Evolutionary conservation across 257 asterid species (phyloP).

Genomic region (Lycium barbarum): DNA sequence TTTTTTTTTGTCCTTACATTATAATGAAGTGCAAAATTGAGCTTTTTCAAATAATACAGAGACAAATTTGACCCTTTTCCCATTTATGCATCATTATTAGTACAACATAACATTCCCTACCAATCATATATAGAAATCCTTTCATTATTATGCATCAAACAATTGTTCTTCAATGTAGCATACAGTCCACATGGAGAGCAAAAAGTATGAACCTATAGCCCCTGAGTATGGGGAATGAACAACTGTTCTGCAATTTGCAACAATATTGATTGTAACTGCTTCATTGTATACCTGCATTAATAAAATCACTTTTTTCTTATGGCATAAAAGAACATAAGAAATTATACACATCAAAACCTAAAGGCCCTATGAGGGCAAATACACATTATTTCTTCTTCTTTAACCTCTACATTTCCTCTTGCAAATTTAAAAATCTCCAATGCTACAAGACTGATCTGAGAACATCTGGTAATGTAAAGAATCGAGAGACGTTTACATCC

Average conservation of each 20-base stretch:
- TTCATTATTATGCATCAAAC: not conserved
- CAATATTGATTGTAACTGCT: not conserved
- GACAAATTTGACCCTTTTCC: not conserved
- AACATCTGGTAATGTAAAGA: conserved; percentile 53
- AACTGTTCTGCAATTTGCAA: too few relatives aligned
- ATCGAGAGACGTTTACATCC: conserved; percentile 61
- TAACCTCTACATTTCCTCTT: conserved; percentile 57
- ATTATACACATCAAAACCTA: conserved; percentile 26
- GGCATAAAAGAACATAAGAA: not conserved
- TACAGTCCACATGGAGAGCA: not conserved
- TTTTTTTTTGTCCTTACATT: not conserved
- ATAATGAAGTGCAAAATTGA: not conserved
- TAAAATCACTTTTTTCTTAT: not conserved
- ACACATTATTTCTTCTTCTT: conserved; percentile 59
- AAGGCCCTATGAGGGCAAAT: conserved; percentile 56
- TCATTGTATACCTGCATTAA: not conserved
- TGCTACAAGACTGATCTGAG: conserved; percentile 41
- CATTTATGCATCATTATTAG: not conserved
- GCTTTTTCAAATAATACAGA: not conserved
- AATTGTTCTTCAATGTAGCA: not conserved
- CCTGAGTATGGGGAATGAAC: too few relatives aligned
- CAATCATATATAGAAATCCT: not conserved
- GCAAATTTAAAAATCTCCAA: conserved; percentile 56
- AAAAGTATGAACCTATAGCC: too few relatives aligned
- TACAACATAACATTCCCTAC: not conserved